These are phyloP conservation scores for Saitozyma podzolica DNA, from an alignment of 768 basidiomycete species.

Conservation along the genomic window DNA sequence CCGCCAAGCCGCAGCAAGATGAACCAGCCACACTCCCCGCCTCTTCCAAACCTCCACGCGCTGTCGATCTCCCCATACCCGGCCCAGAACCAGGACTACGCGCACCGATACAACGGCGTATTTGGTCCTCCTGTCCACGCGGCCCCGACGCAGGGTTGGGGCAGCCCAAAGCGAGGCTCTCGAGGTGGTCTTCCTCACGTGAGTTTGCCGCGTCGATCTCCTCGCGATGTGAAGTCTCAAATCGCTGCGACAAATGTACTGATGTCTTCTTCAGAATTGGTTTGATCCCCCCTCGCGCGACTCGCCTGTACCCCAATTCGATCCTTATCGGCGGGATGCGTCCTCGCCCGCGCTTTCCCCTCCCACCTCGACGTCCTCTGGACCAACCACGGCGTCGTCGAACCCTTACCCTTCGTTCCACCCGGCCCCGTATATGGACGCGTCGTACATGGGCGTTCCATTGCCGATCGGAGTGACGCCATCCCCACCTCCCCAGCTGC, in stretches of 20 bases:
- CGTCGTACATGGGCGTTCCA: background rate
- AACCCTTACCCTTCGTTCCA: slow-evolving; percentile 24
- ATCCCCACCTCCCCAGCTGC: slow-evolving; percentile 27
- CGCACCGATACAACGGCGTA: slow-evolving; percentile 35
- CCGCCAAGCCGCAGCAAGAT: slow-evolving; percentile 4
- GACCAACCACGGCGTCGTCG: slow-evolving; percentile 29
- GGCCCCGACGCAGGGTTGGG: slow-evolving; percentile 17
- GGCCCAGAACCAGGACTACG: slow-evolving; percentile 17
- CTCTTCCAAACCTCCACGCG: slow-evolving; percentile 40
- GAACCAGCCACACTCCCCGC: slow-evolving; percentile 32
- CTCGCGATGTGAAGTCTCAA: too few species aligned
- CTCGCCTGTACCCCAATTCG: slow-evolving; percentile 33
- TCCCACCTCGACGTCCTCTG: slow-evolving; percentile 45
- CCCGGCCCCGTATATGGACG: background rate
- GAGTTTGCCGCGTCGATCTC: background rate
- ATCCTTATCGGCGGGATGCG: slow-evolving; percentile 34
- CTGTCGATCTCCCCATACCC: slow-evolving; percentile 37
- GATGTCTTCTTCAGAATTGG: slow-evolving; percentile 27
- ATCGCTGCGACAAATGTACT: background rate
- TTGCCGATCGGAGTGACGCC: slow-evolving; percentile 34
- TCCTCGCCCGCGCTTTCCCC: slow-evolving; percentile 43
- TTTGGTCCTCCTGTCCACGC: slow-evolving; percentile 38
- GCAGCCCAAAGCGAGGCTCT: slow-evolving; percentile 30
- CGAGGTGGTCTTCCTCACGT: slow-evolving; percentile 35
- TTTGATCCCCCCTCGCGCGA: slow-evolving; percentile 40